Base-by-base conservation (phyloP, 1,139 yeast species). In the Candida sojae region DNA sequence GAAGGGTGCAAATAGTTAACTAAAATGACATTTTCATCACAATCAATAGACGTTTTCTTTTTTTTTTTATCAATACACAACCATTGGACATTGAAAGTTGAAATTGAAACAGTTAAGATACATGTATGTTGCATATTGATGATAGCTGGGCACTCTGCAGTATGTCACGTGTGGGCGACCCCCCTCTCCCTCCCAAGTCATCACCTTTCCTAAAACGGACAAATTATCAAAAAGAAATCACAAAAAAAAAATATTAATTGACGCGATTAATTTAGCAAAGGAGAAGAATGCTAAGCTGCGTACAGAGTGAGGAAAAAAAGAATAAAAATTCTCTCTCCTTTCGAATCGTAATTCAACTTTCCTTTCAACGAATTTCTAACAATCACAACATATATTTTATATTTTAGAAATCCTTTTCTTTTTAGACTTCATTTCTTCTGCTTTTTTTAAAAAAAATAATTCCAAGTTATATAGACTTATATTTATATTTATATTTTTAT, bases 251-350 rank as follows among this genome's bases (percentile, higher is more conserved):
- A 8, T 5, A 21, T 5, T 35, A 8, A 21, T 13, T 13, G 43
- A 41, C 43, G 43, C 43, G 43, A 23, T 6, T 21, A 35, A 35
- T 23, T 36, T 36, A 36, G 25, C 30, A 23, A 34, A 37, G 13
- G 28, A 37, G 30, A 25, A 26, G 28, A 13, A 37, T 10, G 28
- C 11, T 21, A 5, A n/a, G 26, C 30, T 26, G 2, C 9, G 11
- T 26, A 26, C 5, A 17, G 23, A 38, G 23, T n/a, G 29, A 12
- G 5, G 12, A 28, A 26, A n/a, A 11, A 11, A 23, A 13, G 12
- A 17, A 31, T n/a, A 31, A 39, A 31, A 39, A 39, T 13, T 13
- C 17, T 39, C 33, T 29, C 32, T 39, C 34, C 36, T 40, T 31
- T 25, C 29, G 21, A 21, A 25, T 12, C 9, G 21, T 12, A n/a